These are phyloP conservation scores for Chalciporus sphaerocephalus DNA, from an alignment of 768 basidiomycete species.

Conservation along the genomic window DNA sequence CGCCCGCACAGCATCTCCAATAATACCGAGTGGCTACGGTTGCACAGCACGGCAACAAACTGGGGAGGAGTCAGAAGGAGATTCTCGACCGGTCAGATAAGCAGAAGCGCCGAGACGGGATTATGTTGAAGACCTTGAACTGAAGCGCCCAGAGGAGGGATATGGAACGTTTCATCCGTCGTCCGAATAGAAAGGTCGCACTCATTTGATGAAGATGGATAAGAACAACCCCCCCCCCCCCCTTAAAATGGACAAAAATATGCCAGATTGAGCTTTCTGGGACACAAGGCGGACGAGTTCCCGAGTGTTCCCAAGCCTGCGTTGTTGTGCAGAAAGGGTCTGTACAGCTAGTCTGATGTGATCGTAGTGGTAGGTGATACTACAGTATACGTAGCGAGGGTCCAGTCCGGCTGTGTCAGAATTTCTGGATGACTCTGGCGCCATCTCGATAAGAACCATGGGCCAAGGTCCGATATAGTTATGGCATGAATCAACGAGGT, in stretches of 20 bases:
- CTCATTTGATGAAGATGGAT: conserved; percentile 24
- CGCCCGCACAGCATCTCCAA: conserved; percentile 17
- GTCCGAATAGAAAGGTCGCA: conserved; percentile 2
- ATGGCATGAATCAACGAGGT: conserved; percentile 30
- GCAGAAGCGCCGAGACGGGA: conserved; percentile 6
- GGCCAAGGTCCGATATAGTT: conserved; percentile 26
- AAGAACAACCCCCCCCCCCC: conserved; percentile 9
- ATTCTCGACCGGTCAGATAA: not conserved
- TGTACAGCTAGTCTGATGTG: conserved; percentile 1
- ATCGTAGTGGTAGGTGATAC: not conserved
- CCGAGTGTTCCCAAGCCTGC: conserved; percentile 31
- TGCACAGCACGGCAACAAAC: not conserved
- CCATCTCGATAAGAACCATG: not conserved
- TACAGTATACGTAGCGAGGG: too few relatives aligned
- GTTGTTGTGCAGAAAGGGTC: conserved; percentile 2
- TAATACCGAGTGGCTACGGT: conserved; percentile 12
- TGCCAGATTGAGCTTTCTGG: conserved; percentile 19
- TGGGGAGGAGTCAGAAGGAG: not conserved
- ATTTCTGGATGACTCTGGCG: not conserved
- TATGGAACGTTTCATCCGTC: conserved; percentile 15
- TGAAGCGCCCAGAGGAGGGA: conserved; percentile 7
- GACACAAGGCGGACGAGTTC: conserved; percentile 27
- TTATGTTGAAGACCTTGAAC: not conserved
- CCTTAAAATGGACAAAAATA: conserved; percentile 11
- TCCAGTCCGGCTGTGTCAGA: too few relatives aligned